phyloP scores from a whole-genome alignment of 2,329 filamentous ascomycete species.

The Gremmenia infestans region DNA sequence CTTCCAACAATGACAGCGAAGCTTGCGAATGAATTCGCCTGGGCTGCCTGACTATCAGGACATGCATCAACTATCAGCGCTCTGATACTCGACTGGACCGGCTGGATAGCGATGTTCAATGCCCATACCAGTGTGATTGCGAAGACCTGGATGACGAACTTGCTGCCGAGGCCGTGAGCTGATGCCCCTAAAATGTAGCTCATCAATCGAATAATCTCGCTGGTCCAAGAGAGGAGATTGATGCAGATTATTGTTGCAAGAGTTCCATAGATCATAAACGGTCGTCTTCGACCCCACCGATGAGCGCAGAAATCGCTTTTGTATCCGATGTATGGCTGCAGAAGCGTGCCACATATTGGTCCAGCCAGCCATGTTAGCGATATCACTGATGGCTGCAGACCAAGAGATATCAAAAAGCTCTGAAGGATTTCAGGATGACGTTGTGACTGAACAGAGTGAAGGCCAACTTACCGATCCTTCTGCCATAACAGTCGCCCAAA shows the following conservation, averaged over 20 bases:
- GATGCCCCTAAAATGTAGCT: not conserved
- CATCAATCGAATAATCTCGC: slow-evolving; percentile 32
- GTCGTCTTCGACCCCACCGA: slow-evolving; percentile 41
- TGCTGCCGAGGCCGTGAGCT: not conserved
- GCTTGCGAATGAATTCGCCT: slow-evolving; percentile 30
- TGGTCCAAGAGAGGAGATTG: slow-evolving; percentile 45
- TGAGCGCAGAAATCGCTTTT: slow-evolving; percentile 45
- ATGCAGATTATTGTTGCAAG: slow-evolving; percentile 44
- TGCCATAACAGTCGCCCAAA: slow-evolving; percentile 6
- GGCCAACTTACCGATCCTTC: slow-evolving; percentile 3
- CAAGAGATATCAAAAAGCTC: slow-evolving; percentile 40
- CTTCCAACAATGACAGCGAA: slow-evolving; percentile 28
- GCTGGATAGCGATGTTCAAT: slow-evolving; percentile 32
- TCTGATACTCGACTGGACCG: slow-evolving; percentile 31
- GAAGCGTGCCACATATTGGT: slow-evolving; percentile 46
- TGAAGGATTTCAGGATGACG: not conserved
- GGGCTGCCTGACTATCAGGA: slow-evolving; percentile 28
- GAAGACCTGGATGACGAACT: not conserved
- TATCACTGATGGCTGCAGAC: slow-evolving; percentile 46
- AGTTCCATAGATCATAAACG: slow-evolving; percentile 47
- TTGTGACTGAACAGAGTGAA: not conserved
- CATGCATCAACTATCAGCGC: slow-evolving; percentile 32
- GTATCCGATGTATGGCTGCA: slow-evolving; percentile 50
- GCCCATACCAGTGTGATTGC: slow-evolving; percentile 25
- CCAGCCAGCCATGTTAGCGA: slow-evolving; percentile 52